These are phyloP conservation scores for Clitopilus hobsonii DNA, from an alignment of 768 basidiomycete genomes.

Conservation along the genomic window DNA sequence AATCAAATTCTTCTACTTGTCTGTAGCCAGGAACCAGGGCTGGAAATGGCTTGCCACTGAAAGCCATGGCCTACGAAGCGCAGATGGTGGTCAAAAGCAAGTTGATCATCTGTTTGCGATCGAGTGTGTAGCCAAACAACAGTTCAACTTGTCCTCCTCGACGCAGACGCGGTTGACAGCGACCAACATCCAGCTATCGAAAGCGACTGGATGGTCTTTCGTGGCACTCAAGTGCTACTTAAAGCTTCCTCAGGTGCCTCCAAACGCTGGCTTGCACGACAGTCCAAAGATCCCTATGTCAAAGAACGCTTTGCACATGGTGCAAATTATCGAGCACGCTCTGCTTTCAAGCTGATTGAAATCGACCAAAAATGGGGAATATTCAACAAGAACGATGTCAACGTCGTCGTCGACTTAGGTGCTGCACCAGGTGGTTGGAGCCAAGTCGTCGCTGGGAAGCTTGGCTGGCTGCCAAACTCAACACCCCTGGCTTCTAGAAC, in stretches of 20 bases:
- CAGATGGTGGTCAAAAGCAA: not conserved
- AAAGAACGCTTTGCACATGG: slow-evolving; percentile 32
- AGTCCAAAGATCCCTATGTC: slow-evolving; percentile 68
- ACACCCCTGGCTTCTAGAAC: not conserved
- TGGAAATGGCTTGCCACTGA: not conserved
- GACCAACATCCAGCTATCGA: not conserved
- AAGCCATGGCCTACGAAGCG: too few species aligned
- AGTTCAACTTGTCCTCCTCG: not conserved
- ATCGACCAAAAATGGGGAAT: slow-evolving; percentile 54
- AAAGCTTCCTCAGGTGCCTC: slow-evolving; percentile 24
- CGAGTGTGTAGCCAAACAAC: not conserved
- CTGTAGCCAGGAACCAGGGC: slow-evolving; percentile 44
- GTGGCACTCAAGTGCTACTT: not conserved
- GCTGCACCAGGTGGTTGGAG: slow-evolving; percentile 95
- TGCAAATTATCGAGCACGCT: slow-evolving; percentile 69
- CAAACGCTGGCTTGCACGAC: slow-evolving; percentile 63
- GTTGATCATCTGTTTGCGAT: not conserved
- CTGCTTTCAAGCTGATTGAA: slow-evolving; percentile 89
- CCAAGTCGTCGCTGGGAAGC: slow-evolving; percentile 66
- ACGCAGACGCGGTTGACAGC: not conserved
- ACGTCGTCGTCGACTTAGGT: slow-evolving; percentile 79
- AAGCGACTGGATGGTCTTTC: not conserved
- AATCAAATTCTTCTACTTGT: slow-evolving; percentile 63
- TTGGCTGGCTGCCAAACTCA: slow-evolving; percentile 42
- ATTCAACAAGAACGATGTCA: slow-evolving; percentile 49